Percentiles rank a stretch among this genome's conserved stretches.
Evolutionary conservation across 2,329 filamentous ascomycete species (phyloP).

Genomic region (Camillea tinctor): DNA sequence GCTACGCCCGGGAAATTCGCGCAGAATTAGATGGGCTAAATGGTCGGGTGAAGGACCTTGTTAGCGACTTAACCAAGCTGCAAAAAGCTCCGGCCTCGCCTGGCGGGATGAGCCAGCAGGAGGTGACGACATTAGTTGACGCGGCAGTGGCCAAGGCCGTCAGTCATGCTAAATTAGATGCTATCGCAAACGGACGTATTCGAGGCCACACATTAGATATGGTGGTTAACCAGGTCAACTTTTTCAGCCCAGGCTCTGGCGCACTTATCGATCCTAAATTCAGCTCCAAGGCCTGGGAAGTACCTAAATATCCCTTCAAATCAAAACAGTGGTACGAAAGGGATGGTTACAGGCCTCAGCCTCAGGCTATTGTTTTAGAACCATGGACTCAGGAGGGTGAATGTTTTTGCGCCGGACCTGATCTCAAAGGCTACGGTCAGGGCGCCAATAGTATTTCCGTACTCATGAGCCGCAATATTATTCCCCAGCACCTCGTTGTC

Average conservation of each 20-base stretch:
- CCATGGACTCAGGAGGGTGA: constrained; percentile 79
- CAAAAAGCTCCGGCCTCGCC: constrained; percentile 22
- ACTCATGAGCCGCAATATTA: constrained; percentile 54
- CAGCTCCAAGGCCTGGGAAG: constrained; percentile 59
- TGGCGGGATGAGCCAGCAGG: constrained; percentile 37
- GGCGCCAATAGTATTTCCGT: constrained; percentile 64
- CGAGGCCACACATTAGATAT: constrained; percentile 42
- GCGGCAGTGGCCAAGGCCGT: constrained; percentile 43
- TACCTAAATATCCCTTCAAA: constrained; percentile 24
- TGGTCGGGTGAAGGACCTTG: constrained; percentile 16
- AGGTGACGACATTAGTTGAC: constrained; percentile 43
- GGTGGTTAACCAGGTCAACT: constrained; percentile 65
- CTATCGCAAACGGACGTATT: constrained; percentile 47
- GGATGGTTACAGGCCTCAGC: constrained; percentile 26
- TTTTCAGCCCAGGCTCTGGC: constrained; percentile 65
- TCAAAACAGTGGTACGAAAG: constrained; percentile 28
- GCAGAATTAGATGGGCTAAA: constrained; percentile 19
- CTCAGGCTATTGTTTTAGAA: constrained; percentile 57
- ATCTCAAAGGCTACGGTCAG: constrained; percentile 43
- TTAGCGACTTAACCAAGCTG: constrained; percentile 33
- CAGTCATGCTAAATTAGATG: constrained; percentile 45
- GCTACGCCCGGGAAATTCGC: constrained; percentile 24
- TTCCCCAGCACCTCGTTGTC: constrained; percentile 68
- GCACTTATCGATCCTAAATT: constrained; percentile 59
- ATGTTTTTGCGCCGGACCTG: constrained; percentile 75